Base-by-base conservation (phyloP, 805 yeast species). In the Jamesozyma lodderae region DNA sequence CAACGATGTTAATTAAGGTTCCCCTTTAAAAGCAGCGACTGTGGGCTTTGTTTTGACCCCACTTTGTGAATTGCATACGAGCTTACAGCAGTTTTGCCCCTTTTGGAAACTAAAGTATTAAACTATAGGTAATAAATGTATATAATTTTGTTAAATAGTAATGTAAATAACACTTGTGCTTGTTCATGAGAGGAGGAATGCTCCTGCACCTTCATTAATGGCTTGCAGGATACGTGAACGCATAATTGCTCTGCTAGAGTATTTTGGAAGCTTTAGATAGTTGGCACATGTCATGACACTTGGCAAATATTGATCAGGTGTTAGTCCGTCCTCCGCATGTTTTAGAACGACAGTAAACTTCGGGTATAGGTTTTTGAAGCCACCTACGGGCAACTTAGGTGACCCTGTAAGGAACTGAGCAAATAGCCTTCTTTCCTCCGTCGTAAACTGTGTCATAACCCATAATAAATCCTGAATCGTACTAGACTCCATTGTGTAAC, bases 211-310 rank as follows among this genome's bases (percentile, higher is more conserved):
- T 49, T 90, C 96, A 4, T 67, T 68, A 52, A 87, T 75, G 0
- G 97, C 96, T 42, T 75, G 81, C 10, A 60, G 36, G 6, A 92
- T 60, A 37, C 81, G 67, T 23, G 66, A 55, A 35, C 58, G 64
- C 79, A 92, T 70, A 1, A 83, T 60, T 14, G 68, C 77, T 41
- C 69, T 71, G 25, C 72, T 64, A 3, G 85, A 71, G 55, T 90
- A 92, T 45, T 81, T 74, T 4, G 98, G 97, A 16, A 92, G 64
- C 57, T 90, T 90, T 47, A 90, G 68, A 55, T 90, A 92, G 56
- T 90, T 90, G 3, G 94, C 96, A 66, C 98, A 90, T 0, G 98
- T 90, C 98, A 90, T 90, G 3, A 92, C 98, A 62, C 95, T 85
- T 2, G 98, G 97, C 40, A 92, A 67, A 53, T 81, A 87, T 43